Conservation (phyloP, 2,329 filamentous ascomycete species). For the Aureobasidium sp. region DNA sequence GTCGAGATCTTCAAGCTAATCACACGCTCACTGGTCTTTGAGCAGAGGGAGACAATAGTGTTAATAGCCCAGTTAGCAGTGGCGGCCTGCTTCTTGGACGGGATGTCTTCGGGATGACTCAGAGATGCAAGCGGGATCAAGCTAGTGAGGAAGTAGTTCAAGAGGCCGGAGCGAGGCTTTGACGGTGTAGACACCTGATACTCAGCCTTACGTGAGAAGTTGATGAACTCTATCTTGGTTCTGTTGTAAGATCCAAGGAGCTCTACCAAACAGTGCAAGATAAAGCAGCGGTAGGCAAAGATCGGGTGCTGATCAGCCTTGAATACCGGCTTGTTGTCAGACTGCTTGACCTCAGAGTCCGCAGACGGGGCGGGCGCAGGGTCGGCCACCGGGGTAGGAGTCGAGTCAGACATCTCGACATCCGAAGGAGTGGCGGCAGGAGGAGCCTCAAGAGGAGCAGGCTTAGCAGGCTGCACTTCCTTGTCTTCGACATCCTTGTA, state of each 20-base stretch:
- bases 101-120: conserved; percentile 64
- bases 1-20: conserved; percentile 39
- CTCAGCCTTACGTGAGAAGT: conserved; percentile 89
- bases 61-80: conserved; percentile 82
- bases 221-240: conserved; percentile 97
- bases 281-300: conserved; percentile 91
- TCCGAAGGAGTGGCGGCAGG: conserved; percentile 34
- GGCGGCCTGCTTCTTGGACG: conserved; percentile 73
- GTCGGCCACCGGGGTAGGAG: conserved; percentile 21
- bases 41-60: conserved; percentile 76
- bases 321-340: conserved; percentile 67
- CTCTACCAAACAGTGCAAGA: conserved; percentile 86
- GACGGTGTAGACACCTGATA: conserved; percentile 78
- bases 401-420: conserved; percentile 41
- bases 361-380: conserved; percentile 29
- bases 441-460: conserved; percentile 33
- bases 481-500: conserved; percentile 91
- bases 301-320: conserved; percentile 91
- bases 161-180: conserved; percentile 82
- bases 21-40: conserved; percentile 74
- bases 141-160: conserved; percentile 87
- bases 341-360: conserved; percentile 41
- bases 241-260: conserved; percentile 86
- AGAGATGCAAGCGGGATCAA: conserved; percentile 59
- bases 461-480: conserved; percentile 42